Conservation (phyloP, 345 rosid species). For the Salix arbutifolia region DNA sequence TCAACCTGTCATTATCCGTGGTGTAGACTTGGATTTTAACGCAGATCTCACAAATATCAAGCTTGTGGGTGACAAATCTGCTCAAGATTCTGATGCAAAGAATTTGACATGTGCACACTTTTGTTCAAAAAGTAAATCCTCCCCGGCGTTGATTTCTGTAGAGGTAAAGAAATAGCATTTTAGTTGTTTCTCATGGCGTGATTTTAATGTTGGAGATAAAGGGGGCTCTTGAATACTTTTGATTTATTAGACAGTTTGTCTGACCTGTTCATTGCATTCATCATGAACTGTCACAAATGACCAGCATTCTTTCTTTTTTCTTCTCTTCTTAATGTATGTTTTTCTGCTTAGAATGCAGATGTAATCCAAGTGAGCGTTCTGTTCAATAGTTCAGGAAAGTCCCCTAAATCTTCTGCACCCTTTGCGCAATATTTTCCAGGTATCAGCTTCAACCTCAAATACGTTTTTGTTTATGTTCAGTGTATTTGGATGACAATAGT, state of each 20-base stretch:
- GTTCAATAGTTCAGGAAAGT: slow-evolving; percentile 54
- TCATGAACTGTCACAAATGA: background rate
- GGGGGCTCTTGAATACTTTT: background rate
- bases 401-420: slow-evolving; percentile 46
- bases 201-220: background rate
- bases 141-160: slow-evolving; percentile 35
- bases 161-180: slow-evolving; percentile 49
- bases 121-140: slow-evolving; percentile 45
- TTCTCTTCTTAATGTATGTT: slow-evolving; percentile 11
- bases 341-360: slow-evolving; percentile 80
- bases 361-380: slow-evolving; percentile 60
- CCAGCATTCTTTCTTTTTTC: slow-evolving; percentile 18
- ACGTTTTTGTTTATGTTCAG: slow-evolving; percentile 3
- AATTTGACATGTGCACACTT: slow-evolving; percentile 53
- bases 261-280: slow-evolving; percentile 1
- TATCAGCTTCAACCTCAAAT: slow-evolving; percentile 20
- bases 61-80: slow-evolving; percentile 35
- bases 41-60: slow-evolving; percentile 39
- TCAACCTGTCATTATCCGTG: slow-evolving; percentile 50
- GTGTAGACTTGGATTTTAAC: slow-evolving; percentile 51
- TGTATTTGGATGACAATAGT: background rate
- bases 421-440: slow-evolving; percentile 75
- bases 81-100: slow-evolving; percentile 33
- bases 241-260: slow-evolving; percentile 1
- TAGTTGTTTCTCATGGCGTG: background rate